Evolutionary conservation across 116 monocot genomes (phyloP).

Genomic region (Zostera marina): DNA sequence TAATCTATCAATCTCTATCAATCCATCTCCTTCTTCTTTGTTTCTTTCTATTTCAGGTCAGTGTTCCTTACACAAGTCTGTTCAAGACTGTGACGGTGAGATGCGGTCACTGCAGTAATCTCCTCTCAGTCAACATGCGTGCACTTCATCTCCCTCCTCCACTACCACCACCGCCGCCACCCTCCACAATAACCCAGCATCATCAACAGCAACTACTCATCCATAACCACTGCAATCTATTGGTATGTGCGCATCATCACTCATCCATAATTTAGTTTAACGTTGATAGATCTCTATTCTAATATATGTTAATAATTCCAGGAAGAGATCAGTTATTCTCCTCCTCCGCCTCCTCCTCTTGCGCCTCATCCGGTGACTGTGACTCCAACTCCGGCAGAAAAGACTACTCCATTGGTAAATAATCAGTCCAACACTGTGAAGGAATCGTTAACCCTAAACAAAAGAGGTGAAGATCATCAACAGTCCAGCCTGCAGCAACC

Average conservation of each 20-base stretch:
- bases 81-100: slow-evolving; percentile 97
- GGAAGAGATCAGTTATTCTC: slow-evolving; percentile 62
- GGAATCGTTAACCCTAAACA: slow-evolving; percentile 19
- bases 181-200: too few relatives aligned
- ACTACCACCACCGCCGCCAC: too few relatives aligned
- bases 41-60: slow-evolving; percentile 34
- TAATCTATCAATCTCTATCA: too few relatives aligned
- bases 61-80: slow-evolving; percentile 79
- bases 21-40: too few relatives aligned
- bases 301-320: slow-evolving; percentile 1
- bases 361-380: background rate
- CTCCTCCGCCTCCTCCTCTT: slow-evolving; percentile 2
- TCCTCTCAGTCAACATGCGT: slow-evolving; percentile 91
- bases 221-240: slow-evolving; percentile 33
- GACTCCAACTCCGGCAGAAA: slow-evolving; percentile 15
- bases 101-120: slow-evolving; percentile 94
- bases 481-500: slow-evolving; percentile 26
- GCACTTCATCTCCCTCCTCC: slow-evolving; percentile 39
- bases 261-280: too few relatives aligned
- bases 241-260: too few relatives aligned
- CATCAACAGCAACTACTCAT: too few relatives aligned
- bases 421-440: slow-evolving; percentile 7
- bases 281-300: too few relatives aligned
- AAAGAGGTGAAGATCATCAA: slow-evolving; percentile 37
- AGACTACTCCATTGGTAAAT: background rate